Conservation (phyloP, 306 rosid species). For the Cicer pinnatifidum region DNA sequence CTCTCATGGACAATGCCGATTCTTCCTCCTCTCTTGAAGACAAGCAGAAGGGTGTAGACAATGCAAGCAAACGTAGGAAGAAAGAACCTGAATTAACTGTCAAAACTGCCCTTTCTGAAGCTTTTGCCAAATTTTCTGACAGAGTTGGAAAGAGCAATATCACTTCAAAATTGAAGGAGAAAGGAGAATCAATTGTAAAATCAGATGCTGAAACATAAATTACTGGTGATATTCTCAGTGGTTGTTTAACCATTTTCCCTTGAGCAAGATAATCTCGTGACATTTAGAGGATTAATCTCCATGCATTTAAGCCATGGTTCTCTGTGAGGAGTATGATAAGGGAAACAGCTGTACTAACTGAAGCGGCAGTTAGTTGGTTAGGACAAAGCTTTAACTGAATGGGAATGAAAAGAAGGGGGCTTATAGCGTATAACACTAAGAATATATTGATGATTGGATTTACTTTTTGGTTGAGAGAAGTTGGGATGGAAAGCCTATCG, state of each 20-base stretch:
- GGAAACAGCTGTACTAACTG: slow-evolving; percentile 22
- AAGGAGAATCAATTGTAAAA: slow-evolving; percentile 48
- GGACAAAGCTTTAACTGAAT: slow-evolving; percentile 34
- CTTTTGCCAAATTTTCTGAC: slow-evolving; percentile 74
- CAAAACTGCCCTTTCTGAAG: slow-evolving; percentile 82
- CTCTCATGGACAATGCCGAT: slow-evolving; percentile 52
- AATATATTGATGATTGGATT: background rate
- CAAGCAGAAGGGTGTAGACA: slow-evolving; percentile 46
- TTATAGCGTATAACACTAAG: background rate
- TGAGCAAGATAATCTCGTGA: slow-evolving; percentile 2
- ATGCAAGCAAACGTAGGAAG: slow-evolving; percentile 52
- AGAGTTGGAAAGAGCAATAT: slow-evolving; percentile 56
- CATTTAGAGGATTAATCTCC: slow-evolving; percentile 30
- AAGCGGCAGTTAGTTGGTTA: slow-evolving; percentile 10
- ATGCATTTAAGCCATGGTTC: slow-evolving; percentile 1
- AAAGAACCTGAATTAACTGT: slow-evolving; percentile 68
- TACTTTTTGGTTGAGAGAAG: background rate
- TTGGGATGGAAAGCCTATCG: slow-evolving; percentile 15
- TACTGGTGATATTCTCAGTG: background rate
- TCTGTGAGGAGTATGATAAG: background rate
- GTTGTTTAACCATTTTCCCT: slow-evolving; percentile 4
- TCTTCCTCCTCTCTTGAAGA: slow-evolving; percentile 53
- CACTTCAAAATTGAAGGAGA: slow-evolving; percentile 53
- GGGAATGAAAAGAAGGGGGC: slow-evolving; percentile 11
- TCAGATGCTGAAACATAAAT: slow-evolving; percentile 45